Percentiles rank a stretch among this genome's conserved stretches.
Conservation (phyloP, 1,284 basidiomycete species). For the Albatrellus sp. region DNA sequence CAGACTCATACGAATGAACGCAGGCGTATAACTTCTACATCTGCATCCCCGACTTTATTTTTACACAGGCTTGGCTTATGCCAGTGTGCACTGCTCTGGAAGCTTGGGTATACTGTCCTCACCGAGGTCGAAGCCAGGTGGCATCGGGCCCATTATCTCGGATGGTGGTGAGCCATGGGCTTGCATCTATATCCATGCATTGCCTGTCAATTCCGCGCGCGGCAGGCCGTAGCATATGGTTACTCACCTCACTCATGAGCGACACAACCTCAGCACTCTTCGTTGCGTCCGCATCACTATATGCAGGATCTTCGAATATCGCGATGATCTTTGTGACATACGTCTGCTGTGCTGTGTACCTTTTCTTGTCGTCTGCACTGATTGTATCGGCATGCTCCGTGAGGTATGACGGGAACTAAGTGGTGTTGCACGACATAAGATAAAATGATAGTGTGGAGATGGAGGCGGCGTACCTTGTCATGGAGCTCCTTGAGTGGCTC, state of each 20-base stretch:
- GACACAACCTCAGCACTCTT: slow-evolving; percentile 44
- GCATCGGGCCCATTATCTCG: slow-evolving; percentile 87
- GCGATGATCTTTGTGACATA: slow-evolving; percentile 60
- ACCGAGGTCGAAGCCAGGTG: slow-evolving; percentile 58
- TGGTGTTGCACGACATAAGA: slow-evolving; percentile 1
- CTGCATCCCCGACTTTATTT: neutral
- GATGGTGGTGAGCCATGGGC: slow-evolving; percentile 76
- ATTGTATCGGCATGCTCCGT: slow-evolving; percentile 35
- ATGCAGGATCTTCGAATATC: slow-evolving; percentile 61
- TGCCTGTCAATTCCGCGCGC: neutral
- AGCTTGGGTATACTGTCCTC: slow-evolving; percentile 44
- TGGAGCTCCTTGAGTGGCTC: slow-evolving; percentile 86
- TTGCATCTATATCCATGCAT: slow-evolving; percentile 54
- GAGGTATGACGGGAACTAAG: slow-evolving; percentile 78
- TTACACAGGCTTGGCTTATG: slow-evolving; percentile 10
- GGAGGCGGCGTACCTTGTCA: slow-evolving; percentile 48
- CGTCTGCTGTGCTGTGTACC: slow-evolving; percentile 59
- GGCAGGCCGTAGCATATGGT: neutral
- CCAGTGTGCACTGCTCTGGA: slow-evolving; percentile 38
- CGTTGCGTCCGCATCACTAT: slow-evolving; percentile 48
- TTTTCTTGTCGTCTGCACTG: slow-evolving; percentile 48
- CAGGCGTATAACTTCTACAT: neutral
- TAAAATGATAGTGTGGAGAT: neutral
- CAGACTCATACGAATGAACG: neutral
- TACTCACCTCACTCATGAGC: slow-evolving; percentile 66